phyloP scores from a whole-genome alignment of 352 stramenopile genomes.

The Phytopythium montanum region DNA sequence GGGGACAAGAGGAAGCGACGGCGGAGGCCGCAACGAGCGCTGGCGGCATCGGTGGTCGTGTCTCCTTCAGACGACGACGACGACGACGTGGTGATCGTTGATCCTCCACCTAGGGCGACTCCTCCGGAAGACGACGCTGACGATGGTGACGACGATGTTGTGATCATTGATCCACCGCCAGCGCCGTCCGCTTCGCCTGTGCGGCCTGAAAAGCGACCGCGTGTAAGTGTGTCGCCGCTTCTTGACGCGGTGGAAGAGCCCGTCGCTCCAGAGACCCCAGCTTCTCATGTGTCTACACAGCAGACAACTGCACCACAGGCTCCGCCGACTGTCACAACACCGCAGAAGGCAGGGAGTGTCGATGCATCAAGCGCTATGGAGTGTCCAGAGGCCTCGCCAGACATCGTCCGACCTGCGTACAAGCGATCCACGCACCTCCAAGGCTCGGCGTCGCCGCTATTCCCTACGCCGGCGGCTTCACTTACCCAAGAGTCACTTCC shows the following conservation, averaged over 20 bases:
- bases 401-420: not conserved
- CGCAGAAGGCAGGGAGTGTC: not conserved
- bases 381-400: not conserved
- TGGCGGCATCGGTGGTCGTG: not conserved
- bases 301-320: not conserved
- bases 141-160: not conserved
- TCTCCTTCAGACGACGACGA: constrained; percentile 1
- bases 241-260: not conserved
- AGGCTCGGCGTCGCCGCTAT: not conserved
- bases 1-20: not conserved
- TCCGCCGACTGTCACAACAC: not conserved
- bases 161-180: no score
- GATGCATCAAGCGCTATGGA: not conserved
- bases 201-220: not conserved
- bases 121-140: not conserved
- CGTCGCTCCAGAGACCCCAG: not conserved
- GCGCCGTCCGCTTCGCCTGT: not conserved
- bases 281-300: not conserved
- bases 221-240: not conserved
- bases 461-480: not conserved
- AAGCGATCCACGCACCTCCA: not conserved
- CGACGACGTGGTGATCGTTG: not conserved
- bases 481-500: not conserved
- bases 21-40: not conserved
- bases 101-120: no score